Evolutionary conservation across 345 rosid genomes (phyloP), one percentile per base, ranked within the genome.

Genomic region (Streptanthus diversifolius): DNA sequence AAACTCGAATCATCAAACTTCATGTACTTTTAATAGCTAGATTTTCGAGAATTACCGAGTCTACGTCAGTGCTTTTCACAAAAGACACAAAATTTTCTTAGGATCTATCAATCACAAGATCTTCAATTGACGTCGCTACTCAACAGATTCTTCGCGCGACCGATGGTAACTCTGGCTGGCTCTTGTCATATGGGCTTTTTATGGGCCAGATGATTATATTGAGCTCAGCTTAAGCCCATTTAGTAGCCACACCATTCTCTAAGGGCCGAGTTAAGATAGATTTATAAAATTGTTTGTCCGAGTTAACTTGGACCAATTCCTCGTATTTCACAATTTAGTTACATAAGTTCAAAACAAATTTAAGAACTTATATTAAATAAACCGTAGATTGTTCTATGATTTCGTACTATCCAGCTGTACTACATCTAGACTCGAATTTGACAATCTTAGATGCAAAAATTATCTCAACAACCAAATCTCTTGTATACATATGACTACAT

Each of bases 391-490:
- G 14, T 55, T 41, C 2, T 17, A 27, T 68, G 29, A 4, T 13
- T 41, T 8, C 32, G 18, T 13, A 41, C 0, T 9, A 41, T 41
- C 45, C 55, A 56, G 65, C 45, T 69, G 45, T 51, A 19, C 5
- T 25, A 61, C 48, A 35, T 35, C 3, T 12, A 13, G 40, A 60
- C 41, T 49, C 52, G 5, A 33, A 36, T 21, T 32, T 36, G 41
- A 73, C 36, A 15, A 65, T 45, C 41, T 73, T 17, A 25, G 43
- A 56, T 66, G 60, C 72, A 18, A 47, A 73, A 66, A 25, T 30
- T 8, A 22, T 66, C 78, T 66, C 61, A 74, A 48, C 78, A 57
- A 66, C 72, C 67, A 49, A 57, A 74, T 74, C 61, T 36, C 29
- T 64, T 45, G 41, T 22, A 18, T 17, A 27, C 5, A 10, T 14